A percentile compares a stretch with the other conserved stretches of the same genome.
Conservation (phyloP, 2,329 filamentous ascomycete species). For the Cladosporium oxysporum region DNA sequence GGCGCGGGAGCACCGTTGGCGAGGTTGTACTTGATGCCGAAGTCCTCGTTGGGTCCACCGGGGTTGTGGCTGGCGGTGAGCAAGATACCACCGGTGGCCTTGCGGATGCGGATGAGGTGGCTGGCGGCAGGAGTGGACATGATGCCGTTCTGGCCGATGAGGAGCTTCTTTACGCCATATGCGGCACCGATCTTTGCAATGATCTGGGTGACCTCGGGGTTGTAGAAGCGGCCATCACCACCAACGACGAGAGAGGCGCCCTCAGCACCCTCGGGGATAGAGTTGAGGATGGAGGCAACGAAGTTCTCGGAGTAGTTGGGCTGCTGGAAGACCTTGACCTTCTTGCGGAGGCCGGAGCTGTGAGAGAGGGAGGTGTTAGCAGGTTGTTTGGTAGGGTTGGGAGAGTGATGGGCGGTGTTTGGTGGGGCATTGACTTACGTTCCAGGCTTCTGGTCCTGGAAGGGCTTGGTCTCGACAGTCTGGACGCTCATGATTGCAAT, state of each 20-base stretch:
- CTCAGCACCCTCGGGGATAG: constrained; percentile 90
- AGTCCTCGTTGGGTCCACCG: constrained; percentile 94
- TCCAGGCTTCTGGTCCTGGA: constrained; percentile 96
- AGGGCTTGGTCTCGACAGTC: constrained; percentile 80
- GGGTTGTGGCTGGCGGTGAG: constrained; percentile 98
- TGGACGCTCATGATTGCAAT: constrained; percentile 65
- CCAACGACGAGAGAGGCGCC: constrained; percentile 92
- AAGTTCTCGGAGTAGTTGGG: constrained; percentile 95
- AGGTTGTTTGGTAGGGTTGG: constrained; percentile 1
- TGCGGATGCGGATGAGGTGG: constrained; percentile 90
- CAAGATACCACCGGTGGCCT: constrained; percentile 94
- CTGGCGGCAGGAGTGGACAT: constrained; percentile 94
- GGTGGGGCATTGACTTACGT: constrained; percentile 68
- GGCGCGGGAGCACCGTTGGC: constrained; percentile 94
- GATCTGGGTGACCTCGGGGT: constrained; percentile 92
- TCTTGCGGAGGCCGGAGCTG: constrained; percentile 97
- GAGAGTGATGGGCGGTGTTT: not conserved
- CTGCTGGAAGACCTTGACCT: constrained; percentile 97
- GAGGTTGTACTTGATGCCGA: constrained; percentile 99
- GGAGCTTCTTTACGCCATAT: constrained; percentile 97
- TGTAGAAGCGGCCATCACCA: constrained; percentile 95
- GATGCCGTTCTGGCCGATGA: constrained; percentile 95
- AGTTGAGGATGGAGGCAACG: constrained; percentile 88
- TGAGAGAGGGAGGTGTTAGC: constrained; percentile 18
- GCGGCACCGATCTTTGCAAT: constrained; percentile 97